phyloP scores from a whole-genome alignment of 768 basidiomycete genomes.

The Russula virescens region DNA sequence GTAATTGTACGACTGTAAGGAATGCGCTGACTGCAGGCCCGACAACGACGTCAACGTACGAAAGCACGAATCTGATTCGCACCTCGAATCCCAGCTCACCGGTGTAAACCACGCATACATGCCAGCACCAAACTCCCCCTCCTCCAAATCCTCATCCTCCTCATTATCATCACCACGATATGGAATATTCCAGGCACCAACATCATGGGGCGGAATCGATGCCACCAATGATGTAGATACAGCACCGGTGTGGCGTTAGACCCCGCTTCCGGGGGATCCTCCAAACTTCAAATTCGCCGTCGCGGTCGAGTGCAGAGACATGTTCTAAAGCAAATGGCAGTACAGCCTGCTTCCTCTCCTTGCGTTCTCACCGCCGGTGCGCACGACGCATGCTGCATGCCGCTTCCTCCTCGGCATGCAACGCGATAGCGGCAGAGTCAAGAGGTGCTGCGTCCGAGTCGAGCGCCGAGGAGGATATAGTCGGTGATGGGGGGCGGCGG shows the following conservation, averaged over 20 bases:
- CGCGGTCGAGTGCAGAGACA: slow-evolving; percentile 22
- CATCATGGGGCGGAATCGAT: too few species aligned
- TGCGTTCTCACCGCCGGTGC: slow-evolving; percentile 41
- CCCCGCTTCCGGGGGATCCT: slow-evolving; percentile 58
- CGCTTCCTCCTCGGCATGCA: slow-evolving; percentile 31
- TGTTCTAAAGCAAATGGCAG: slow-evolving; percentile 35
- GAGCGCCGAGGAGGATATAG: slow-evolving; percentile 41
- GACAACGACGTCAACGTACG: slow-evolving; percentile 48
- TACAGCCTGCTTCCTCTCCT: slow-evolving; percentile 39
- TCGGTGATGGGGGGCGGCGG: slow-evolving; percentile 17
- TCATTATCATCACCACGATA: slow-evolving; percentile 1
- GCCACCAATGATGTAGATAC: too few species aligned
- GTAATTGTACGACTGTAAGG: slow-evolving; percentile 25
- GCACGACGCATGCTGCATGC: slow-evolving; percentile 43
- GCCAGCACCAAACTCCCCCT: slow-evolving; percentile 53
- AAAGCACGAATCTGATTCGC: slow-evolving; percentile 55
- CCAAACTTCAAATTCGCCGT: slow-evolving; percentile 55
- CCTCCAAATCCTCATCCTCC: slow-evolving; percentile 42
- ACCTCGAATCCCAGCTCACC: slow-evolving; percentile 31
- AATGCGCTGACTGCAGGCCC: slow-evolving; percentile 1
- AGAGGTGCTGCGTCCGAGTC: slow-evolving; percentile 69
- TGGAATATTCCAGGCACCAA: too few species aligned
- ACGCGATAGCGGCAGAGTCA: slow-evolving; percentile 49
- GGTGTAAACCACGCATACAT: slow-evolving; percentile 40
- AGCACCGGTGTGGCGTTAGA: too few species aligned